Percentiles rank a stretch among this genome's conserved stretches.
These are phyloP conservation scores for Neurospora cerealis DNA, from an alignment of 495 filamentous ascomycete genomes.

Conservation along the genomic window DNA sequence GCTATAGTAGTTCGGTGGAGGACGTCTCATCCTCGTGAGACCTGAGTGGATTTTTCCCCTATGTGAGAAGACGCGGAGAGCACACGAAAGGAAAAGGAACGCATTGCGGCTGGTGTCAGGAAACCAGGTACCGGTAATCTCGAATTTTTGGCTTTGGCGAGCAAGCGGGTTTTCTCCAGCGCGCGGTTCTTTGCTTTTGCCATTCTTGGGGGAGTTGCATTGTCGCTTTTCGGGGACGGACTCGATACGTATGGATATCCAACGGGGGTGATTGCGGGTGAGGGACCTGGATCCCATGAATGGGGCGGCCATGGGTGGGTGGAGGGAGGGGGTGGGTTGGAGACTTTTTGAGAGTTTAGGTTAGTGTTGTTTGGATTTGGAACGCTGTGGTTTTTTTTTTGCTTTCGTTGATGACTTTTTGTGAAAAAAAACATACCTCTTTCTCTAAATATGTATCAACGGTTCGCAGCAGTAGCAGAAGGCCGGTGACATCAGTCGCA, in stretches of 20 bases:
- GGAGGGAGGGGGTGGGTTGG: neutral
- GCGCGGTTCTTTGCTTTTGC: neutral
- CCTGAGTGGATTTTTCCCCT: neutral
- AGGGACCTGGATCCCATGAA: neutral
- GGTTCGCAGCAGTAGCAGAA: neutral
- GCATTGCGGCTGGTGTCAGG: neutral
- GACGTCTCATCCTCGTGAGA: slow-evolving; percentile 10
- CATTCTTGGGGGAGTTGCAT: neutral
- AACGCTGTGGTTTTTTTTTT: neutral
- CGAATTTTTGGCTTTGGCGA: neutral
- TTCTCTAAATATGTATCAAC: neutral
- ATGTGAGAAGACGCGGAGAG: neutral
- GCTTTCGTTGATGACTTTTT: neutral
- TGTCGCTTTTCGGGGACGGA: neutral
- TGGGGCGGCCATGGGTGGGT: neutral
- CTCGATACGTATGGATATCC: neutral
- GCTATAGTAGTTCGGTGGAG: slow-evolving; percentile 29
- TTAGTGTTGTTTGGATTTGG: neutral
- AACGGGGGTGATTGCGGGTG: neutral
- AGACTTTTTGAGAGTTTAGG: neutral
- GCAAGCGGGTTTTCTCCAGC: neutral
- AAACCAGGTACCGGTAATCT: neutral
- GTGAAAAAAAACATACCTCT: neutral
- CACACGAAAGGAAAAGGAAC: neutral
- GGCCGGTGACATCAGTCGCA: neutral